Evolutionary conservation across 495 filamentous ascomycete genomes (phyloP).

Genomic region (Lasiosphaeris hirsuta): DNA sequence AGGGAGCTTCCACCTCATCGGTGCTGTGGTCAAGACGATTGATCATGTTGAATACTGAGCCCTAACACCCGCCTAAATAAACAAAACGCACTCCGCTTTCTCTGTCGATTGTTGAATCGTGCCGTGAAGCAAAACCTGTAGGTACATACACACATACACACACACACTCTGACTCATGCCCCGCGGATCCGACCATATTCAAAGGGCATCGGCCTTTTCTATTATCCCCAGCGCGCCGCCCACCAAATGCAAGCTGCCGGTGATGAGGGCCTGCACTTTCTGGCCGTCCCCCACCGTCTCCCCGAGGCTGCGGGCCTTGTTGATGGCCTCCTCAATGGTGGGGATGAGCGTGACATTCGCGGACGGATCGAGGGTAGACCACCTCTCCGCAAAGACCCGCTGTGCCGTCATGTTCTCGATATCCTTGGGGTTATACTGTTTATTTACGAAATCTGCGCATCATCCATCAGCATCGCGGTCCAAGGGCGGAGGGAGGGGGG

Average conservation of each 20-base stretch:
- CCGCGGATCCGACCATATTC: not conserved
- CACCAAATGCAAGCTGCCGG: conserved; percentile 61
- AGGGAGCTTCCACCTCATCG: conserved; percentile 86
- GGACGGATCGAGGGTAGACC: conserved; percentile 61
- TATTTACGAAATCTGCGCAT: conserved; percentile 64
- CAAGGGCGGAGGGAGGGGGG: not conserved
- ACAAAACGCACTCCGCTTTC: not conserved
- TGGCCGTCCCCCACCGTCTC: conserved; percentile 24
- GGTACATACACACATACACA: too few relatives aligned
- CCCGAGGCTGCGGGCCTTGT: conserved; percentile 54
- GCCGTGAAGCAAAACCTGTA: conserved; percentile 14
- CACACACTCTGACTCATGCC: not conserved
- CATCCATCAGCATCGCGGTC: conserved; percentile 27
- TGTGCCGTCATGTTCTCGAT: conserved; percentile 71
- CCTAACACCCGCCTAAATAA: not conserved
- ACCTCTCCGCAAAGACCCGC: conserved; percentile 66
- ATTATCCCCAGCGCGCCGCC: conserved; percentile 54
- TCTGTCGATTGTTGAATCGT: not conserved
- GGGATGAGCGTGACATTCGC: conserved; percentile 62
- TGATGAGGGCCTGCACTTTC: conserved; percentile 51
- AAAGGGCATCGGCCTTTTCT: conserved; percentile 42
- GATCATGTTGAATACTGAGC: conserved; percentile 44
- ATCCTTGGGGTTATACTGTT: conserved; percentile 64
- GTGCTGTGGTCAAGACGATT: conserved; percentile 72
- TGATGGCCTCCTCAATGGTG: conserved; percentile 85